Evolutionary conservation across 2,329 filamentous ascomycete species (phyloP), one percentile per base, ranked within the genome.

Genomic region (Raffaelea ambrosiae): DNA sequence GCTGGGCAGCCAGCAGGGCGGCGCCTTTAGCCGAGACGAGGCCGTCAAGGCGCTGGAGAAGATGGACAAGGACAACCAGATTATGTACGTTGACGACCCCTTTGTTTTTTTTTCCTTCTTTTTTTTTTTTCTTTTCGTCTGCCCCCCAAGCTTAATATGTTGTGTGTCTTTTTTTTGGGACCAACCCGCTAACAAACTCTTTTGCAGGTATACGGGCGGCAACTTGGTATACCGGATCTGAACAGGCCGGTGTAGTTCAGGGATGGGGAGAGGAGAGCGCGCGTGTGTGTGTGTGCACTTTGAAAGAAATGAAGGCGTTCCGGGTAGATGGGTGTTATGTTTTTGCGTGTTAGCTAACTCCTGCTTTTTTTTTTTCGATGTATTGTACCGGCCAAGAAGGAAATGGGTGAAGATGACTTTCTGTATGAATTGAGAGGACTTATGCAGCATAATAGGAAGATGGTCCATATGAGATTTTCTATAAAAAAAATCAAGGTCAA

Each of bases 21-120:
- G 77, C 8, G 66, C 73, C 35, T 98, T 95, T 66, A 75, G 72
- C 22, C 75, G 75, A 35, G 71, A 70, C 0, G 93, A 98, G 66
- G 88, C 86, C 1, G 69, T 84, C 49, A 78, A 83, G 63, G 90
- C 88, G 40, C 70, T 98, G 48, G 79, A 80, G 65, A 81, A 77
- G 61, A 83, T 98, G 79, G 84, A 88, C 58, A 82, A 86, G 54
- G 73, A 76, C 57, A 96, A 96, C 64, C 83, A 91, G 70, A 83
- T 98, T 61, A 98, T 98, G 90, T 91, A 71, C 78, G 86, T 81
- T 48, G 43, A 11, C 39, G 36, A 5, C 20, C 21, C 23, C 9
- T 20, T 10, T 19, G 36, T 23, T 33, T 21, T 43, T 38, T 42
- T 20, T n/a, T 19, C 29, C 21, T 36, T 16, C 10, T 4, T 43